A percentile compares a stretch with the other conserved stretches of the same genome.
These are phyloP conservation scores for Botrytis hyacinthi DNA, from an alignment of 2,329 filamentous ascomycete genomes.

Conservation along the genomic window DNA sequence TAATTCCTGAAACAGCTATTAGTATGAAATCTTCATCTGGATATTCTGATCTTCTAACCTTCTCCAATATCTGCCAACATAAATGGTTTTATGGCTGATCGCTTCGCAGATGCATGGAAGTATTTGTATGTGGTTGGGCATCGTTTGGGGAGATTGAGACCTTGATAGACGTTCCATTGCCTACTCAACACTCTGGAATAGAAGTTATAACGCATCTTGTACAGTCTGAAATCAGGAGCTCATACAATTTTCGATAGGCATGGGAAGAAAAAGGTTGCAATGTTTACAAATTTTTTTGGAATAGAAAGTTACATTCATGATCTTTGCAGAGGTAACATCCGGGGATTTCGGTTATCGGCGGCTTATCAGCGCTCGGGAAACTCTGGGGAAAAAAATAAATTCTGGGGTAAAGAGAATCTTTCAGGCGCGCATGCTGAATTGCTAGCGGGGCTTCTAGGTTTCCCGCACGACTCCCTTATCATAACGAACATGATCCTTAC, in stretches of 20 bases:
- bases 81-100: conserved; percentile 68
- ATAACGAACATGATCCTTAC: conserved; percentile 33
- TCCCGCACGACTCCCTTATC: background rate
- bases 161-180: conserved; percentile 50
- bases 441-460: background rate
- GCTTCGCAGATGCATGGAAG: conserved; percentile 34
- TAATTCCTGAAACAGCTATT: conserved; percentile 66
- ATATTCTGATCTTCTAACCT: conserved; percentile 48
- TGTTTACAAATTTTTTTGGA: background rate
- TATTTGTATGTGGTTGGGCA: conserved; percentile 23
- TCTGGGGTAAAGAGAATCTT: conserved; percentile 1
- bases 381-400: conserved; percentile 13
- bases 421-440: background rate
- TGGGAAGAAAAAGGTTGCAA: background rate
- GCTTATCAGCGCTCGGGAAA: conserved; percentile 12
- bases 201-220: conserved; percentile 54
- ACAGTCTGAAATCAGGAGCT: background rate
- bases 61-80: conserved; percentile 83
- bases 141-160: conserved; percentile 28
- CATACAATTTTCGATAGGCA: background rate
- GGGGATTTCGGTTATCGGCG: conserved; percentile 28
- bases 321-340: conserved; percentile 23
- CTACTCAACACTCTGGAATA: conserved; percentile 50
- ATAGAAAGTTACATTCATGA: conserved; percentile 10
- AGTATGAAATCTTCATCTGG: conserved; percentile 4